Percentiles rank a stretch among this genome's conserved stretches.
phyloP scores from a whole-genome alignment of 2,329 filamentous ascomycete species.

The Colletotrichum plurivorum region DNA sequence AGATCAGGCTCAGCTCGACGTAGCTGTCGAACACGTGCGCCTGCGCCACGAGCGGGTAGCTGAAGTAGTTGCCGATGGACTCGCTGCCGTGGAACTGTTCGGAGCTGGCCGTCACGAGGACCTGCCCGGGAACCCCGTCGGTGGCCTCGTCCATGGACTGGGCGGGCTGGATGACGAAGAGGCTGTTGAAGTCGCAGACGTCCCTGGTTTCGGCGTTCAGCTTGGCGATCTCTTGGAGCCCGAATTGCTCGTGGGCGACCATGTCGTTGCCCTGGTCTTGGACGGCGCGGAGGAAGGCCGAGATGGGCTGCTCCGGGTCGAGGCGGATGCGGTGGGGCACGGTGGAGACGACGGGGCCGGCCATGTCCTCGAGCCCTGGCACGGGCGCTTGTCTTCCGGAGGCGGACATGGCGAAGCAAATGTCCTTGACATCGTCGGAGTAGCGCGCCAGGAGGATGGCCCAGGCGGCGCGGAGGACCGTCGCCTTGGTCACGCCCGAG shows the following conservation, averaged over 20 bases:
- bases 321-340: background rate
- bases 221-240: constrained; percentile 48
- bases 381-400: constrained; percentile 47
- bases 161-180: constrained; percentile 14
- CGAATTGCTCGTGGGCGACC: constrained; percentile 47
- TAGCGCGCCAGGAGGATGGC: constrained; percentile 54
- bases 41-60: constrained; percentile 34
- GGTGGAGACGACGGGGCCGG: constrained; percentile 47
- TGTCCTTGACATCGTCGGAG: constrained; percentile 50
- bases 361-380: constrained; percentile 41
- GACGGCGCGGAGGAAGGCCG: constrained; percentile 41
- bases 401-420: constrained; percentile 55
- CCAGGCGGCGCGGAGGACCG: constrained; percentile 58
- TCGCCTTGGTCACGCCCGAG: constrained; percentile 47
- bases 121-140: background rate
- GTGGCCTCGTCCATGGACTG: background rate
- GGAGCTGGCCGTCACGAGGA: background rate
- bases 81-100: background rate
- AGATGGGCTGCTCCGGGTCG: background rate
- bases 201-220: background rate
- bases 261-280: constrained; percentile 47
- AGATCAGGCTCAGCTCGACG: constrained; percentile 13
- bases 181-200: constrained; percentile 4
- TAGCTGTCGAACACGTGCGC: constrained; percentile 10
- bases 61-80: constrained; percentile 23